Percentiles rank a stretch among this genome's conserved stretches.
Conservation (phyloP, 345 rosid species). For the Hibiscus mutabilis region DNA sequence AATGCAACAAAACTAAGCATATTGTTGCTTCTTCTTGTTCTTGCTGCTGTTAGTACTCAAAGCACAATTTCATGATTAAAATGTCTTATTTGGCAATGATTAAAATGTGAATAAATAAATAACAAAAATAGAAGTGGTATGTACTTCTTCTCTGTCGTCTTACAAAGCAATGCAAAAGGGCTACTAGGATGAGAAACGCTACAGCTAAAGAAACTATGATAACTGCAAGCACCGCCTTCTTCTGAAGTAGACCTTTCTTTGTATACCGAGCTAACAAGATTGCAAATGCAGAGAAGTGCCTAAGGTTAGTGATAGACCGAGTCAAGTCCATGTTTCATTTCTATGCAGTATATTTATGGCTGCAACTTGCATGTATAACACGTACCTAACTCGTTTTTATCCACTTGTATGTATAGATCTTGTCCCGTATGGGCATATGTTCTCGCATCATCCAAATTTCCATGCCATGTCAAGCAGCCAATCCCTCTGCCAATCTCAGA, state of each 20-base stretch:
- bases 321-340: no score
- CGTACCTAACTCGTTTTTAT: constrained; percentile 42
- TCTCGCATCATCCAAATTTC: constrained; percentile 31
- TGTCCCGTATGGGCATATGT: constrained; percentile 31
- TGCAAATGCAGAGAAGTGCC: background rate
- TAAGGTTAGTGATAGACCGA: no score
- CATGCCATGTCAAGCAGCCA: constrained; percentile 56
- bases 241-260: constrained; percentile 18
- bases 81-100: background rate
- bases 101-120: background rate
- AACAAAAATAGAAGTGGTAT: constrained; percentile 3
- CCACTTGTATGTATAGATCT: constrained; percentile 40
- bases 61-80: background rate
- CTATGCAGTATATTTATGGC: background rate
- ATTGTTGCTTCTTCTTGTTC: background rate
- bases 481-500: constrained; percentile 23
- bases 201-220: constrained; percentile 13
- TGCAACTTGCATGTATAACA: background rate
- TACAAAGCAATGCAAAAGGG: constrained; percentile 10
- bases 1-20: background rate
- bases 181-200: constrained; percentile 11
- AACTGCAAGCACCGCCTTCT: constrained; percentile 18
- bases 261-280: constrained; percentile 19
- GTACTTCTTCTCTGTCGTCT: constrained; percentile 27
- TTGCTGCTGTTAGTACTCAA: constrained; percentile 6